These are phyloP conservation scores for Domatiomyces catenatus DNA, from an alignment of 2,329 filamentous ascomycete species.

Conservation along the genomic window DNA sequence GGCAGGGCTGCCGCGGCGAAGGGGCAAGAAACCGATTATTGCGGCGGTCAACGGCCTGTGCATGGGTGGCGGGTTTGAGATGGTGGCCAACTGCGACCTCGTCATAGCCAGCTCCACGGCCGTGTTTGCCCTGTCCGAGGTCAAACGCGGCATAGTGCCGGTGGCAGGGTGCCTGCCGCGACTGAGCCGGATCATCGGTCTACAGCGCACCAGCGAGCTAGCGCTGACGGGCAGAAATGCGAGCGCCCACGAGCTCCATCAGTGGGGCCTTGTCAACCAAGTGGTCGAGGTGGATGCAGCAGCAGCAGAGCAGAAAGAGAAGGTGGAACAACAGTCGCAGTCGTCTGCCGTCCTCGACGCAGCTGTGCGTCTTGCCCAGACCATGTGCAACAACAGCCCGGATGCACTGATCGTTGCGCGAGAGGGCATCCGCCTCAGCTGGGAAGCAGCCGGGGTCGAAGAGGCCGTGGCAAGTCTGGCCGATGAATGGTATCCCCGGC, in stretches of 20 bases:
- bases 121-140: slow-evolving; percentile 54
- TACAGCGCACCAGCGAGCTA: slow-evolving; percentile 56
- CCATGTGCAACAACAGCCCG: slow-evolving; percentile 52
- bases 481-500: slow-evolving; percentile 37
- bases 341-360: slow-evolving; percentile 1
- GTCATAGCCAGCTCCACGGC: slow-evolving; percentile 44
- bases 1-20: slow-evolving; percentile 33
- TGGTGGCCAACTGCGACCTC: slow-evolving; percentile 57
- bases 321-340: slow-evolving; percentile 22
- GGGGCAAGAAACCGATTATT: slow-evolving; percentile 57
- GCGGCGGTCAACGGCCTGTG: slow-evolving; percentile 62
- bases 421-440: slow-evolving; percentile 55
- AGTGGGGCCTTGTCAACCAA: slow-evolving; percentile 51
- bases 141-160: slow-evolving; percentile 53
- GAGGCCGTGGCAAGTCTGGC: slow-evolving; percentile 45
- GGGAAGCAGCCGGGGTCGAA: slow-evolving; percentile 54
- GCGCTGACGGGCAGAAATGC: slow-evolving; percentile 50
- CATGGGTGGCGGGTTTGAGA: slow-evolving; percentile 62
- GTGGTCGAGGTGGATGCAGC: no score
- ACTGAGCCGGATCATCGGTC: slow-evolving; percentile 49
- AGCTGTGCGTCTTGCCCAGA: slow-evolving; percentile 45
- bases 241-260: slow-evolving; percentile 40
- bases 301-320: no score
- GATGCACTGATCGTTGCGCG: slow-evolving; percentile 60
- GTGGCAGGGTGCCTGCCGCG: slow-evolving; percentile 56